These are phyloP conservation scores for Xylariaceae sp. DNA, from an alignment of 2,329 filamentous ascomycete genomes.

Conservation along the genomic window DNA sequence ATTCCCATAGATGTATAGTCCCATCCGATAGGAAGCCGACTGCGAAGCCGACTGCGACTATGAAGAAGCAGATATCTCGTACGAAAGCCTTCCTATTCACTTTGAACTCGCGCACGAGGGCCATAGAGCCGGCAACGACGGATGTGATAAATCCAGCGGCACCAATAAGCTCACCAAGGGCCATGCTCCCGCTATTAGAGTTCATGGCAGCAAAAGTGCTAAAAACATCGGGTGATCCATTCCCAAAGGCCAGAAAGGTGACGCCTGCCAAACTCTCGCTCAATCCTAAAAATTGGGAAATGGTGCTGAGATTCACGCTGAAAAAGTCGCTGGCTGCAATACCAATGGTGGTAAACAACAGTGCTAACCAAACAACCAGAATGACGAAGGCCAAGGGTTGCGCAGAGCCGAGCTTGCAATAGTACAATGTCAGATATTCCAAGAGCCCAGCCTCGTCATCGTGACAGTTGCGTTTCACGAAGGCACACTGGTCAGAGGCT, in stretches of 20 bases:
- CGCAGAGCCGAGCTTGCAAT: constrained; percentile 67
- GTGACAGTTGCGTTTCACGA: constrained; percentile 74
- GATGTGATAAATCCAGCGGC: constrained; percentile 95
- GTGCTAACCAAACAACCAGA: constrained; percentile 75
- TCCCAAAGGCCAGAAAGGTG: constrained; percentile 93
- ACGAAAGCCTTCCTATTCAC: constrained; percentile 88
- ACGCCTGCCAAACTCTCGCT: constrained; percentile 96
- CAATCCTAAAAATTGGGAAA: constrained; percentile 82
- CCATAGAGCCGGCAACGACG: constrained; percentile 96
- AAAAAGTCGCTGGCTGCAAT: constrained; percentile 99
- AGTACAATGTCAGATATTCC: constrained; percentile 86
- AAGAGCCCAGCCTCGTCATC: constrained; percentile 89
- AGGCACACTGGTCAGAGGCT: constrained; percentile 78
- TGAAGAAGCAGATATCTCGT: constrained; percentile 88
- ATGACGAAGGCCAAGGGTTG: constrained; percentile 76
- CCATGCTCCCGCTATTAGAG: constrained; percentile 94
- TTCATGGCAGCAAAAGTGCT: constrained; percentile 98
- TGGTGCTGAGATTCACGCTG: constrained; percentile 92
- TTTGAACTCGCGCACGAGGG: constrained; percentile 88
- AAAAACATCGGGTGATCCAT: constrained; percentile 97
- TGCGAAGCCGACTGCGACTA: constrained; percentile 79
- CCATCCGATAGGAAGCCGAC: constrained; percentile 86
- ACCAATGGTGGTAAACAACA: constrained; percentile 94
- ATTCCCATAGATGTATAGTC: constrained; percentile 82
- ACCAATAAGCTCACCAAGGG: constrained; percentile 89